These are phyloP conservation scores for Pythium rishiriense DNA, from an alignment of 352 stramenopile species.

Conservation along the genomic window DNA sequence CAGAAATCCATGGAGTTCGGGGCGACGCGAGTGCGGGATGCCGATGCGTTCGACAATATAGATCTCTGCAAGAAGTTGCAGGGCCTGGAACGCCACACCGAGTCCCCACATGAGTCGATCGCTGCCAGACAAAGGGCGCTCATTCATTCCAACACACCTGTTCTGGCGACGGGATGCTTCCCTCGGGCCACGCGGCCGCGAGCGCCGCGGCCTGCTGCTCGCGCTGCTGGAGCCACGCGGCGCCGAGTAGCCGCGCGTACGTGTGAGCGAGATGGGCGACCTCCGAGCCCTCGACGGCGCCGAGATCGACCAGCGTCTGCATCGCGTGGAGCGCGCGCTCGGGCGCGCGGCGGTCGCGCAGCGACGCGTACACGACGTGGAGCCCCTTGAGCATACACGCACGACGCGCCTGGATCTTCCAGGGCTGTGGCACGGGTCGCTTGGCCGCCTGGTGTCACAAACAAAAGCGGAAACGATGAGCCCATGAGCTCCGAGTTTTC, in stretches of 20 bases:
- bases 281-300: slow-evolving; percentile 50
- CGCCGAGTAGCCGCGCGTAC: slow-evolving; percentile 57
- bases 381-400: slow-evolving; percentile 44
- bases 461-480: background rate
- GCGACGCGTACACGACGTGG: slow-evolving; percentile 39
- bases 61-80: slow-evolving; percentile 33
- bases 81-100: slow-evolving; percentile 12
- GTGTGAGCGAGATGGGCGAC: slow-evolving; percentile 45
- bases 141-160: slow-evolving; percentile 34
- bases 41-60: slow-evolving; percentile 79
- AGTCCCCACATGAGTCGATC: background rate
- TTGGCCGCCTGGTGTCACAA: slow-evolving; percentile 42
- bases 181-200: slow-evolving; percentile 37
- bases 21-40: slow-evolving; percentile 55
- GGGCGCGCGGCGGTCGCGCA: slow-evolving; percentile 24
- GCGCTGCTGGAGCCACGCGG: slow-evolving; percentile 60
- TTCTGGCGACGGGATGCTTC: slow-evolving; percentile 39
- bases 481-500: background rate
- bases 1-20: slow-evolving; percentile 71
- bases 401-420: slow-evolving; percentile 52
- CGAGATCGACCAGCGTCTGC: slow-evolving; percentile 65
- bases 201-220: slow-evolving; percentile 19
- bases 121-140: background rate
- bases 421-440: slow-evolving; percentile 49
- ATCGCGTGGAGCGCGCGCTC: slow-evolving; percentile 52